Evolutionary conservation across 768 basidiomycete species (phyloP), one percentile per base, ranked within the genome.

Genomic region (Goffeauzyma gilvescens): DNA sequence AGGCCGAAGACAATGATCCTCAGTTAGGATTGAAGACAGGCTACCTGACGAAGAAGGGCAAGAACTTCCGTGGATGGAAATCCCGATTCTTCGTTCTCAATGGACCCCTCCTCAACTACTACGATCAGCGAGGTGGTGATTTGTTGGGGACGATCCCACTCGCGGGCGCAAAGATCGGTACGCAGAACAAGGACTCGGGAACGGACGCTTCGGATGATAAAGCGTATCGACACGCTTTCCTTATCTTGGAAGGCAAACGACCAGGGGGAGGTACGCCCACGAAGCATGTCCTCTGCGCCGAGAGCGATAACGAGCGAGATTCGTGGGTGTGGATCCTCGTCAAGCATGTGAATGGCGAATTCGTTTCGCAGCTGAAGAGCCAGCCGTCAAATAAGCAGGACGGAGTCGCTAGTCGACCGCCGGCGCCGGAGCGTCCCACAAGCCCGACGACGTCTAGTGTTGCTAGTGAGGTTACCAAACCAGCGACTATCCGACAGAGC

Each of bases 141-240:
- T 84, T 89, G 60, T 70, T 95, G 21, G 90, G 90, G 35, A 82
- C 86, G 12, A 96, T 98, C 51, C 62, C 67, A 35, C 76, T 98
- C 44, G 78, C 81, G n/a, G 79, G 79, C 32, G 89, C 93, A 21
- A 85, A 93, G 57, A 96, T 98, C 46, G 93, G 90, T 8, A 77
- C 90, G 23, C 93, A 96, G 56, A 84, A 93, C 58, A 47, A 50
- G 17, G 70, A 31, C 71, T 43, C 62, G 53, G 48, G 71, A 66
- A 50, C 47, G 56, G 73, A 70, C 32, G 66, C 71, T 1, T 79
- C 81, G 48, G 85, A 87, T 41, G 86, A 93, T 53, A 83, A 84
- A 57, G 82, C 90, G 51, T 93, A 93, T 52, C 75, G 87, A 18
- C 93, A 98, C 59, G 93, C 93, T 1, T 95, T 98, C 66, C 75